These are phyloP conservation scores for Neodidymelliopsis sp. DNA, from an alignment of 2,329 filamentous ascomycete genomes.

Conservation along the genomic window DNA sequence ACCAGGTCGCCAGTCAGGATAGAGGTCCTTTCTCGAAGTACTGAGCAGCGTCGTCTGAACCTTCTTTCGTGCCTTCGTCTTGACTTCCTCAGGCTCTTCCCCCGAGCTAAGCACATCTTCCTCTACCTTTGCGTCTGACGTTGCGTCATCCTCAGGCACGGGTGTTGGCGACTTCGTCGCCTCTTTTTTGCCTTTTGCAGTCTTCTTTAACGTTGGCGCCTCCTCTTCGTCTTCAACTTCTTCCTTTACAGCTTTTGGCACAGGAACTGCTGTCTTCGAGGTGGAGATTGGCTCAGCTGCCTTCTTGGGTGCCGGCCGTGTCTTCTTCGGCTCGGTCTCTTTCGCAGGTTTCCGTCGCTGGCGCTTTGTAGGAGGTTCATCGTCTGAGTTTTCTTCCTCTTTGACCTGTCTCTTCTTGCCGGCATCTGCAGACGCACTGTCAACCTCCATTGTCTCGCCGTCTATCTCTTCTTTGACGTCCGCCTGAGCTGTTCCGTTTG, in stretches of 20 bases:
- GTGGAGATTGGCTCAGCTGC: constrained; percentile 23
- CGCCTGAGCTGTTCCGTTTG: constrained; percentile 23
- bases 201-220: constrained; percentile 22
- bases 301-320: constrained; percentile 21
- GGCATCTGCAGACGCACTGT: constrained; percentile 23
- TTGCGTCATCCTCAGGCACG: constrained; percentile 28
- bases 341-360: constrained; percentile 42
- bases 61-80: constrained; percentile 79
- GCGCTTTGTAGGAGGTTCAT: constrained; percentile 47
- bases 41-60: constrained; percentile 76
- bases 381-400: constrained; percentile 44
- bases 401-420: constrained; percentile 39
- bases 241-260: constrained; percentile 21
- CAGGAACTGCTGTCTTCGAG: constrained; percentile 20
- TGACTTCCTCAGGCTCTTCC: constrained; percentile 72
- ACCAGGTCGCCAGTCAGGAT: constrained; percentile 91
- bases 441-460: constrained; percentile 36
- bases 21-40: constrained; percentile 78
- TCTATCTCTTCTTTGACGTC: constrained; percentile 30
- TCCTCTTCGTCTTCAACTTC: constrained; percentile 32
- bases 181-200: constrained; percentile 27
- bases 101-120: constrained; percentile 62
- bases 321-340: constrained; percentile 21
- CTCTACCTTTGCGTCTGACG: constrained; percentile 39
- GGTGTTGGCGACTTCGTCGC: constrained; percentile 32